phyloP scores from a whole-genome alignment of 305 asterid species.

The Caryopteris hybrid region DNA sequence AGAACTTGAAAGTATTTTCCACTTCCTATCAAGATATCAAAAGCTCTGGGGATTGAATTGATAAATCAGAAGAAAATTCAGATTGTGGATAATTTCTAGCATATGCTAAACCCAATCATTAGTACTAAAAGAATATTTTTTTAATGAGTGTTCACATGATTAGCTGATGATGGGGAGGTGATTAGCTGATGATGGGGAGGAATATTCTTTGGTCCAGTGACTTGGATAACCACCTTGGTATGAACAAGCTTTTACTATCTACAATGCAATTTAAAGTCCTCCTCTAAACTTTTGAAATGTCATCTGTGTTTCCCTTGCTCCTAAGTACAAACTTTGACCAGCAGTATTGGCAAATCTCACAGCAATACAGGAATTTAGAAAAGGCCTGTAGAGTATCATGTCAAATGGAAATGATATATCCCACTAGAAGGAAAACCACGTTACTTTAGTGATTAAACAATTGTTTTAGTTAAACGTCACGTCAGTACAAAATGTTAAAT shows the following conservation, averaged over 20 bases:
- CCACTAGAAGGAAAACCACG: not conserved
- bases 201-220: not conserved
- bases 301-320: not conserved
- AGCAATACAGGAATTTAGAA: not conserved
- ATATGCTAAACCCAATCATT: constrained; percentile 1
- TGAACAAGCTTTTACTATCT: not conserved
- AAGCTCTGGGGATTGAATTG: constrained; percentile 17
- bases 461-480: not conserved
- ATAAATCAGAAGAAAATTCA: constrained; percentile 18
- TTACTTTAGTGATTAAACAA: not conserved
- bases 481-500: not conserved
- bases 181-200: not conserved
- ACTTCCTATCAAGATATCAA: constrained; percentile 52
- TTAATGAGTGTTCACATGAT: not conserved
- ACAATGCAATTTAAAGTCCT: not conserved
- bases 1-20: constrained; percentile 57
- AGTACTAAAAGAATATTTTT: not conserved
- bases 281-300: not conserved
- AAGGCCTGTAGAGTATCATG: not conserved
- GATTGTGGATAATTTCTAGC: constrained; percentile 4
- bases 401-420: not conserved
- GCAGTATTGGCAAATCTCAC: not conserved
- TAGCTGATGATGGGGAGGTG: not conserved
- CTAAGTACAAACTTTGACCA: not conserved
- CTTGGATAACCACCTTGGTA: not conserved